A percentile compares a stretch with the other conserved stretches of the same genome.
Conservation (phyloP, 2,329 filamentous ascomycete species). For the Fusarium globosum region DNA sequence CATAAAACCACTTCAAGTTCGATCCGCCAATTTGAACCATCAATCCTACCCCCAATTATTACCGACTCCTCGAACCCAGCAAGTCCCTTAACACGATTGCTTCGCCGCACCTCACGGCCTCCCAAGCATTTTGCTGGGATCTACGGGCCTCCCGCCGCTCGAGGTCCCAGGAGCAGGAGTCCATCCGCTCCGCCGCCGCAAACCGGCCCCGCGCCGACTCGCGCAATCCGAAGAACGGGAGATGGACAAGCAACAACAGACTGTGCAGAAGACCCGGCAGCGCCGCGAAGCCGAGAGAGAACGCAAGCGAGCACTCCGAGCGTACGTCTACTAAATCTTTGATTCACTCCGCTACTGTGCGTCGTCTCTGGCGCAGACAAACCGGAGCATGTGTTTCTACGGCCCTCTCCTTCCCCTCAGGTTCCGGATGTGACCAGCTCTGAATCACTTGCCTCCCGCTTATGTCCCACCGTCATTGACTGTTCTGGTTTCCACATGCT, state of each 20-base stretch:
- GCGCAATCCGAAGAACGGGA: slow-evolving; percentile 42
- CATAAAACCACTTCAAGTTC: slow-evolving; percentile 45
- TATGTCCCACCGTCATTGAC: not conserved
- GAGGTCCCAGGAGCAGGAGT: slow-evolving; percentile 43
- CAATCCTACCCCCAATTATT: slow-evolving; percentile 25
- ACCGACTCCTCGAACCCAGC: slow-evolving; percentile 13
- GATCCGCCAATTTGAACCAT: slow-evolving; percentile 41
- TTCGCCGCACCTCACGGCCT: slow-evolving; percentile 4
- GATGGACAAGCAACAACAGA: slow-evolving; percentile 47
- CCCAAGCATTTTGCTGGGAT: slow-evolving; percentile 42
- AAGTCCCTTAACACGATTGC: slow-evolving; percentile 5
- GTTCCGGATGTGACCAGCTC: slow-evolving; percentile 3
- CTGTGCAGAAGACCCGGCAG: slow-evolving; percentile 45
- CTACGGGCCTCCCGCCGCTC: slow-evolving; percentile 43
- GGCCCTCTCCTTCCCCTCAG: slow-evolving; percentile 1
- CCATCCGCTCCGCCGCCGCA: slow-evolving; percentile 38
- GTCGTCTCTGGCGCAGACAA: slow-evolving; percentile 1
- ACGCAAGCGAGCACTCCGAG: slow-evolving; percentile 46
- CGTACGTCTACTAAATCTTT: slow-evolving; percentile 30
- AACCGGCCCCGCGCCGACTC: slow-evolving; percentile 43
- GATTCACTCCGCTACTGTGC: not conserved
- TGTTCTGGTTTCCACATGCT: not conserved
- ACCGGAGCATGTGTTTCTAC: not conserved
- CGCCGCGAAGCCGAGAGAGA: slow-evolving; percentile 46
- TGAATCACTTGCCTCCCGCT: not conserved